Percentiles rank a stretch among this genome's conserved stretches.
phyloP scores from a whole-genome alignment of 2,329 filamentous ascomycete genomes.

The Cercospora sesami region DNA sequence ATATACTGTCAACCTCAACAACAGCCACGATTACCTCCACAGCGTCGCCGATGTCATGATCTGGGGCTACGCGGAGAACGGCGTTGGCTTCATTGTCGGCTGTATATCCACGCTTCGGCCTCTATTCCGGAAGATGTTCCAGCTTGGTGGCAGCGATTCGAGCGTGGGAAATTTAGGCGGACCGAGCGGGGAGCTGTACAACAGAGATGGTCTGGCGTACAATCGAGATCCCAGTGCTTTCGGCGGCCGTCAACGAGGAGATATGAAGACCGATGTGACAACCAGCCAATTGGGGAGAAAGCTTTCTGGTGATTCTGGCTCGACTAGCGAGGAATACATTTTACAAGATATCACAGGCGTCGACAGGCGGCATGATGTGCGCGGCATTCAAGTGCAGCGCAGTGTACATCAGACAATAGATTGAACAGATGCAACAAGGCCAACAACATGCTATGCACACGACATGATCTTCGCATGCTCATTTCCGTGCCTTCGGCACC shows the following conservation, averaged over 20 bases:
- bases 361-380: slow-evolving; percentile 11
- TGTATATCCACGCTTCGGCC: slow-evolving; percentile 40
- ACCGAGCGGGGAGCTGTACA: background rate
- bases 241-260: background rate
- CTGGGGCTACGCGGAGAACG: slow-evolving; percentile 43
- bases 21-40: slow-evolving; percentile 37
- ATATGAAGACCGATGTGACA: slow-evolving; percentile 23
- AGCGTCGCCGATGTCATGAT: slow-evolving; percentile 40
- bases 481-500: background rate
- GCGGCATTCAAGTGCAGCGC: slow-evolving; percentile 25
- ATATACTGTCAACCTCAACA: slow-evolving; percentile 41
- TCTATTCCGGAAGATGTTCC: slow-evolving; percentile 35
- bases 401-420: slow-evolving; percentile 25
- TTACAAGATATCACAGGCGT: slow-evolving; percentile 21
- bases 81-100: slow-evolving; percentile 40
- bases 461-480: background rate
- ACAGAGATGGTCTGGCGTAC: slow-evolving; percentile 9
- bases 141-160: slow-evolving; percentile 22
- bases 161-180: slow-evolving; percentile 15
- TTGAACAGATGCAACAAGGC: background rate
- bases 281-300: slow-evolving; percentile 21
- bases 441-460: background rate
- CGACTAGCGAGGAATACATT: slow-evolving; percentile 26
- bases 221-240: slow-evolving; percentile 8
- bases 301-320: slow-evolving; percentile 15